phyloP scores from a whole-genome alignment of 2,329 filamentous ascomycete species.

The Sporothrix dimorphospora region DNA sequence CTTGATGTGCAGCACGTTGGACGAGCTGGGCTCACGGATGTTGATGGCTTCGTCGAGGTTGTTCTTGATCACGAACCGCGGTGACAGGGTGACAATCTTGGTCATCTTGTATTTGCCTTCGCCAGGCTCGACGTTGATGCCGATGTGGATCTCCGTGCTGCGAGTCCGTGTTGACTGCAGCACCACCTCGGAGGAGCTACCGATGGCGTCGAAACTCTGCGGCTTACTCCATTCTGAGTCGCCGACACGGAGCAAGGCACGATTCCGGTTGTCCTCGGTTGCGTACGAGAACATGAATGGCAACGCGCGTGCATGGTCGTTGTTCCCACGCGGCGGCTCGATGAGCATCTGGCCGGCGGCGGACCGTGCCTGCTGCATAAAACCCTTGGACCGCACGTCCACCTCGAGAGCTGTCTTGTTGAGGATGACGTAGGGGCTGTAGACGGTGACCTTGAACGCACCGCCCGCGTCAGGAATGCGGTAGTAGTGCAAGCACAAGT shows the following conservation, averaged over 20 bases:
- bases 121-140: conserved; percentile 84
- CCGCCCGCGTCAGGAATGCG: conserved; percentile 88
- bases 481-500: conserved; percentile 88
- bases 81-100: conserved; percentile 90
- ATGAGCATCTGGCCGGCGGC: conserved; percentile 76
- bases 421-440: conserved; percentile 90
- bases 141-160: conserved; percentile 83
- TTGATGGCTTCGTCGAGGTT: conserved; percentile 86
- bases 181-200: conserved; percentile 86
- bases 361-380: conserved; percentile 79
- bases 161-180: conserved; percentile 69
- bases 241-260: conserved; percentile 82
- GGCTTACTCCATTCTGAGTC: conserved; percentile 96
- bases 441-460: conserved; percentile 93
- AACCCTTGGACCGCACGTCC: conserved; percentile 84
- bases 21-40: conserved; percentile 88
- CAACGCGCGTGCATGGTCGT: conserved; percentile 67
- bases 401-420: conserved; percentile 94
- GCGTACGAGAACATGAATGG: conserved; percentile 97
- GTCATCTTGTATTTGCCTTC: conserved; percentile 98
- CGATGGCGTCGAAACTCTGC: conserved; percentile 96
- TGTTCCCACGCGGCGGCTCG: conserved; percentile 38
- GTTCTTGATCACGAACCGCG: conserved; percentile 92
- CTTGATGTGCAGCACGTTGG: conserved; percentile 77
- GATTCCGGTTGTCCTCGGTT: conserved; percentile 86